These are phyloP conservation scores for Saccharomyces hybrid DNA, from an alignment of 1,139 yeast species.

Conservation along the genomic window DNA sequence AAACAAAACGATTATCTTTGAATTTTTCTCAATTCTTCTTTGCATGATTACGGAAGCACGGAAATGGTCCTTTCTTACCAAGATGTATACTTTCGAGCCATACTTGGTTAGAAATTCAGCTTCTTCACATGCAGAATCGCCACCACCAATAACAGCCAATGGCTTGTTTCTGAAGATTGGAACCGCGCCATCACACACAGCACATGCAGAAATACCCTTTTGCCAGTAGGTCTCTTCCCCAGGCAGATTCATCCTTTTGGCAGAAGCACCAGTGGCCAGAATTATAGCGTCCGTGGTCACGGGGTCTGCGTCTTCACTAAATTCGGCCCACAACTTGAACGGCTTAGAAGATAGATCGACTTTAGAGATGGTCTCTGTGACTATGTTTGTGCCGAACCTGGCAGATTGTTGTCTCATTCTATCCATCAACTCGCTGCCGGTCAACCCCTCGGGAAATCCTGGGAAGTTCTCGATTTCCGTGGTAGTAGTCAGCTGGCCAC, in stretches of 20 bases:
- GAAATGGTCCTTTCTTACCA: constrained; percentile 88
- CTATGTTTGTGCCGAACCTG: constrained; percentile 84
- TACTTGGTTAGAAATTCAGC: constrained; percentile 93
- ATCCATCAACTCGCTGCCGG: constrained; percentile 85
- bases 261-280: constrained; percentile 95
- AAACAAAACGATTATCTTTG: constrained; percentile 84
- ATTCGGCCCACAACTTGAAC: constrained; percentile 95
- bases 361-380: constrained; percentile 90
- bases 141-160: constrained; percentile 95
- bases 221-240: constrained; percentile 99
- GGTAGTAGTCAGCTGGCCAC: constrained; percentile 97
- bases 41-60: constrained; percentile 97
- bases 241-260: constrained; percentile 85
- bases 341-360: constrained; percentile 82
- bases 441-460: constrained; percentile 90
- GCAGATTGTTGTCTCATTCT: constrained; percentile 82
- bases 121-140: constrained; percentile 99
- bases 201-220: constrained; percentile 97
- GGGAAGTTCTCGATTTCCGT: constrained; percentile 97
- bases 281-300: constrained; percentile 87
- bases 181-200: constrained; percentile 98
- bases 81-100: constrained; percentile 86
- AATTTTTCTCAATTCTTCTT: constrained; percentile 74
- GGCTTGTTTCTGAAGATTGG: constrained; percentile 98
- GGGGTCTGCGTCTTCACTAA: constrained; percentile 81